Evolutionary conservation across 192 early-diverging fungal species (phyloP), one percentile per base, ranked within the genome.

Genomic region (Cladochytrium replicatum): DNA sequence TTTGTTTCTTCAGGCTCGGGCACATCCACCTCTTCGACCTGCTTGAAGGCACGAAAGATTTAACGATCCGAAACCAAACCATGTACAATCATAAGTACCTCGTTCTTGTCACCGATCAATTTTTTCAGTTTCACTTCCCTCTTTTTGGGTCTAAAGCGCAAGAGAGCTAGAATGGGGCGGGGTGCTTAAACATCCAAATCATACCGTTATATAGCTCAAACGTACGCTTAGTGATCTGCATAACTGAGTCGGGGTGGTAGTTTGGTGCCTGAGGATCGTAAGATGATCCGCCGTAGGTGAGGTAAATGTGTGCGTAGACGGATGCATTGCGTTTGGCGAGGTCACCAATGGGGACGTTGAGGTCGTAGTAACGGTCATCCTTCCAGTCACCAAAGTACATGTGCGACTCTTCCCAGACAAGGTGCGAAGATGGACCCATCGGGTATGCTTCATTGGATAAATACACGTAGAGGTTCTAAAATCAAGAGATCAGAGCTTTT

Each of bases 241-340:
- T 32, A 6, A 6, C 7, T 6, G 38, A 17, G 11, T 64, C 55
- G 8, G 42, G 41, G 9, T 50, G 38, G 29, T 44, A 57, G 6
- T 8, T 43, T 7, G 46, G 23, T 5, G 51, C 46, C 8, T 39
- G 24, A 6, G 41, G 41, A 26, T 63, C 43, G 1, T 54, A 48
- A 0, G 64, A 47, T n/a, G 40, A 25, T 9, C 57, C 63, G 13
- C 13, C 0, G 22, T 31, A 45, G 2, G 55, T 57, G 29, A 75
- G 34, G 51, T 58, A 73, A 27, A 68, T 50, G 55, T 76, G 74
- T 1, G 65, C 68, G 40, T 68, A 76, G 17, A 76, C 46, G 3
- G 61, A 57, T 6, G 69, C 74, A 40, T 76, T 76, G 43, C 63
- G 28, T 47, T 69, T 64, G 2, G 72, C 61, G 17, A 66, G 60